Conservation (phyloP, 495 filamentous ascomycete species). For the Hypoxylon fragiforme region DNA sequence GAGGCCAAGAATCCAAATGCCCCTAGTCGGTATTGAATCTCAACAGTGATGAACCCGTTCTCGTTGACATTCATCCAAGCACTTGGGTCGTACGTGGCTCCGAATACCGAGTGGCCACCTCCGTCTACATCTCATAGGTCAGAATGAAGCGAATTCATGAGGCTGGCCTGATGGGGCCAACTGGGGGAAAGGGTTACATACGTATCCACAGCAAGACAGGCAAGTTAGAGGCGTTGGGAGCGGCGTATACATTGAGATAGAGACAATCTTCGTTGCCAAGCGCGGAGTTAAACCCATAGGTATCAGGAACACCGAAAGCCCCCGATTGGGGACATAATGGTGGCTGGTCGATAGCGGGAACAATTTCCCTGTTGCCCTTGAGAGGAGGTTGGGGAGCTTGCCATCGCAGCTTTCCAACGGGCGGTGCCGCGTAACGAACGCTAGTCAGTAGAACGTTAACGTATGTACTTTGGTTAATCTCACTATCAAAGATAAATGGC, state of each 20-base stretch:
- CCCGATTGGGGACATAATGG: slow-evolving; percentile 41
- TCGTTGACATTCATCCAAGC: slow-evolving; percentile 45
- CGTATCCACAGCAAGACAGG: slow-evolving; percentile 46
- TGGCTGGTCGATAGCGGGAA: slow-evolving; percentile 34
- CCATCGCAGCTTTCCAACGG: slow-evolving; percentile 37
- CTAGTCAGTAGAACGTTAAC: slow-evolving; percentile 16
- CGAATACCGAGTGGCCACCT: slow-evolving; percentile 47
- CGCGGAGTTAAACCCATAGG: slow-evolving; percentile 23
- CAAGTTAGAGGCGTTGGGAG: slow-evolving; percentile 44
- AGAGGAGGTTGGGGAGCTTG: slow-evolving; percentile 37
- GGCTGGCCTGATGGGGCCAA: not conserved
- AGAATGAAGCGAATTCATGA: slow-evolving; percentile 3
- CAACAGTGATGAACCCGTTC: slow-evolving; percentile 50
- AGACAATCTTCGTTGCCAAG: slow-evolving; percentile 55
- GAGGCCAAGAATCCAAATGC: slow-evolving; percentile 56
- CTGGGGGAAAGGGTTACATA: slow-evolving; percentile 19
- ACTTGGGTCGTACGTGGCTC: slow-evolving; percentile 45
- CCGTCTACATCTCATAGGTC: slow-evolving; percentile 32
- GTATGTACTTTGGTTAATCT: not conserved
- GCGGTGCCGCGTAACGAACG: slow-evolving; percentile 43
- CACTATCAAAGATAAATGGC: not conserved
- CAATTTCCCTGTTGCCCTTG: slow-evolving; percentile 12
- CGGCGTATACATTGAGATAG: slow-evolving; percentile 52
- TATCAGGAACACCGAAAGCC: slow-evolving; percentile 29
- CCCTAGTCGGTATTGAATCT: slow-evolving; percentile 55